Percentiles rank a stretch among this genome's conserved stretches.
These are phyloP conservation scores for Eucalyptus regnans DNA, from an alignment of 345 rosid species.

Conservation along the genomic window DNA sequence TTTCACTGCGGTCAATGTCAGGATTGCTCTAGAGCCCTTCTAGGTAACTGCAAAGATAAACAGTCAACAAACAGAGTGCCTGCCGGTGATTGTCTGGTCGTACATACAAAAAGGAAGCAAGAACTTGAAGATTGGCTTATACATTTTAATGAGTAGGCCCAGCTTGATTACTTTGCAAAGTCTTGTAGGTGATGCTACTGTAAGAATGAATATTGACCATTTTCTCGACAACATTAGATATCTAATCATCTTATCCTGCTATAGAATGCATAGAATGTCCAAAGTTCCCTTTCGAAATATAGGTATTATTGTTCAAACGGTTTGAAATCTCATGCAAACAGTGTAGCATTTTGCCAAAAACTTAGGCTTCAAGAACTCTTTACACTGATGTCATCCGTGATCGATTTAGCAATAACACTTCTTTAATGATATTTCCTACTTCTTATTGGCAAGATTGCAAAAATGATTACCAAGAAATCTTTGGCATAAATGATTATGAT, in stretches of 20 bases:
- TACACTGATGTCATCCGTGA: neutral
- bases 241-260: neutral
- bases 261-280: neutral
- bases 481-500: neutral
- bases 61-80: neutral
- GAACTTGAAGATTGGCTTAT: neutral
- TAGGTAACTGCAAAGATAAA: conserved; percentile 28
- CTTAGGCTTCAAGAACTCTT: neutral
- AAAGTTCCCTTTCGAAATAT: neutral
- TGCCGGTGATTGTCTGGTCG: neutral
- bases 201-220: neutral
- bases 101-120: neutral
- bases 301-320: neutral
- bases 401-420: neutral
- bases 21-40: conserved; percentile 56
- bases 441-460: neutral
- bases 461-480: neutral
- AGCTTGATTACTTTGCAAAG: neutral
- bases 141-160: neutral
- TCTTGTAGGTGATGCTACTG: neutral
- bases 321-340: neutral
- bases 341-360: neutral
- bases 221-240: neutral
- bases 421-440: neutral
- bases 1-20: conserved; percentile 45